Conservation (phyloP, 768 basidiomycete genomes). For the Boletus pseudopeckii region DNA sequence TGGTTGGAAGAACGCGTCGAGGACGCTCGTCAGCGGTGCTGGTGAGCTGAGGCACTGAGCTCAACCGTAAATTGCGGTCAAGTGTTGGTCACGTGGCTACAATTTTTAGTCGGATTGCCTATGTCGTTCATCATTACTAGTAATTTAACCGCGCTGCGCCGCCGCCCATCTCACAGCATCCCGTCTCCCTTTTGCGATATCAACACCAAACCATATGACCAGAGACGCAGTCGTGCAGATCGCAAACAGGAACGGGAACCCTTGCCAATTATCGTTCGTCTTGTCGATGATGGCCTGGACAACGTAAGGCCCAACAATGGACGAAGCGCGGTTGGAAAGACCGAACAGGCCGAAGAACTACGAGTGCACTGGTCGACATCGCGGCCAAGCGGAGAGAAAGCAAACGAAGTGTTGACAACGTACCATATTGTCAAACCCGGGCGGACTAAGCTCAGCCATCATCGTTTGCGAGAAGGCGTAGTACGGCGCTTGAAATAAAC, state of each 20-base stretch:
- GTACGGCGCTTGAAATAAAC: constrained; percentile 83
- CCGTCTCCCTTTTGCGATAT: not conserved
- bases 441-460: constrained; percentile 87
- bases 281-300: constrained; percentile 78
- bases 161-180: constrained; percentile 58
- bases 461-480: constrained; percentile 84
- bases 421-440: constrained; percentile 83
- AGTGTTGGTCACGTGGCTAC: not conserved
- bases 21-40: not conserved
- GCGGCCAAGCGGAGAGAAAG: not conserved
- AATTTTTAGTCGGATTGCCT: no score
- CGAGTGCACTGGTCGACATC: not conserved
- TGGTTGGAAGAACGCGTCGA: not conserved
- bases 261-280: constrained; percentile 73
- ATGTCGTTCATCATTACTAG: no score
- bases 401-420: not conserved
- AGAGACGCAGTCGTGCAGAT: constrained; percentile 62
- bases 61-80: not conserved
- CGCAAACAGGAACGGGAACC: constrained; percentile 81
- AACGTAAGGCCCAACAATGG: constrained; percentile 83
- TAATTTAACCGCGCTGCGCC: constrained; percentile 16
- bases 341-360: constrained; percentile 88
- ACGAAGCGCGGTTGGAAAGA: constrained; percentile 80
- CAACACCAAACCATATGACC: constrained; percentile 51
- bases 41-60: no score